Evolutionary conservation across 345 rosid species (phyloP).

Genomic region (Barbarea vulgaris): DNA sequence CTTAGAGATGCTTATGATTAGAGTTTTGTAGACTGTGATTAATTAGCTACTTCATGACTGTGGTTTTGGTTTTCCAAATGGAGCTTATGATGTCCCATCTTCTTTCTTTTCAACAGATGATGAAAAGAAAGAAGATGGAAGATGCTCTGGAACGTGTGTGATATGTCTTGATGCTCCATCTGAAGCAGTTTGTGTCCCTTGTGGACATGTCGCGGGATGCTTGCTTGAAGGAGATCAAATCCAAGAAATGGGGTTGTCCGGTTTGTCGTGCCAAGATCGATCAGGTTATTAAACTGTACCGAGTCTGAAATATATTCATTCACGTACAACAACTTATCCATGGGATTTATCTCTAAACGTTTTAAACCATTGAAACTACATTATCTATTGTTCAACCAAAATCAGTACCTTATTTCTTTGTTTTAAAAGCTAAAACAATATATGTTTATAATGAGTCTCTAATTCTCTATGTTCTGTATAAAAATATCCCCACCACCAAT

Average conservation of each 20-base stretch:
- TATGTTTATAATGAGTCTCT: too few relatives aligned
- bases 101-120: conserved; percentile 33
- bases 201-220: conserved; percentile 99
- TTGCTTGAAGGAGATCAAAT: conserved; percentile 79
- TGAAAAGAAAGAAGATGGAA: conserved; percentile 55
- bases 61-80: too few relatives aligned
- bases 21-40: too few relatives aligned
- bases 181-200: conserved; percentile 95
- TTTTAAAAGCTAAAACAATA: too few relatives aligned
- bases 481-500: conserved; percentile 16
- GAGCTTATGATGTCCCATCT: conserved; percentile 49
- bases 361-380: too few relatives aligned
- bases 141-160: conserved; percentile 56
- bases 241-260: conserved; percentile 93
- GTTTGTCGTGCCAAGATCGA: conserved; percentile 88
- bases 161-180: conserved; percentile 93
- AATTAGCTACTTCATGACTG: too few relatives aligned
- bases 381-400: too few relatives aligned
- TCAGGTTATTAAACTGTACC: conserved; percentile 76
- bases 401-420: too few relatives aligned
- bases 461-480: too few relatives aligned
- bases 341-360: conserved; percentile 5
- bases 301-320: conserved; percentile 57
- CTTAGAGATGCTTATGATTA: too few relatives aligned
- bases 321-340: conserved; percentile 18